Conservation (phyloP, 1,284 basidiomycete species). For the Salmacisia buchloeana region DNA sequence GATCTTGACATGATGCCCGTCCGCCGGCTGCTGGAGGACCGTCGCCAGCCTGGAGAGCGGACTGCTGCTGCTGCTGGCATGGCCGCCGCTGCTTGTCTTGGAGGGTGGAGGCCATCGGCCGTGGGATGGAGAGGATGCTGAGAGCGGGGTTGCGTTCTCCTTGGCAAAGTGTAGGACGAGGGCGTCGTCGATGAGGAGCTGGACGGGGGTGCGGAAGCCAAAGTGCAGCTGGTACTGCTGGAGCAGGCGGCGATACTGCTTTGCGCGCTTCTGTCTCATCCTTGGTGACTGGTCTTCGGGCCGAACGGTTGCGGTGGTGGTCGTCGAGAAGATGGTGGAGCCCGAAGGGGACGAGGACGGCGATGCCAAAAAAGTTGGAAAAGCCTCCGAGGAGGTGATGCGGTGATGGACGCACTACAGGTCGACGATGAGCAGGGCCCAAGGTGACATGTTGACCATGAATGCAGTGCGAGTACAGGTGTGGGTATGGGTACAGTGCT, state of each 20-base stretch:
- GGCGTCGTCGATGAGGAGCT: constrained; percentile 42
- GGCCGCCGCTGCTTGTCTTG: too few relatives aligned
- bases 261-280: constrained; percentile 48
- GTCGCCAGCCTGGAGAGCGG: too few relatives aligned
- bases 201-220: constrained; percentile 45
- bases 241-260: constrained; percentile 43
- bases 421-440: too few relatives aligned
- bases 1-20: constrained; percentile 36
- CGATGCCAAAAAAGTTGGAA: background rate
- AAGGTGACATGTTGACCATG: too few relatives aligned
- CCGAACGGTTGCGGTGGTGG: background rate
- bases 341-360: background rate
- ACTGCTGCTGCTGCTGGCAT: too few relatives aligned
- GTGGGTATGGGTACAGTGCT: too few relatives aligned
- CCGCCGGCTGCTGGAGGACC: constrained; percentile 27
- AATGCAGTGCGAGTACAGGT: too few relatives aligned
- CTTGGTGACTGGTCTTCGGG: too few relatives aligned
- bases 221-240: constrained; percentile 43
- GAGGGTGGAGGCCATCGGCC: background rate
- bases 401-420: too few relatives aligned
- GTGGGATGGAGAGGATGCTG: background rate
- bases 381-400: background rate
- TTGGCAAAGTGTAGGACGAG: constrained; percentile 35
- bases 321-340: background rate
- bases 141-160: constrained; percentile 15